Evolutionary conservation across 2,329 filamentous ascomycete species (phyloP).

Genomic region (Aspergillus aculeatus): DNA sequence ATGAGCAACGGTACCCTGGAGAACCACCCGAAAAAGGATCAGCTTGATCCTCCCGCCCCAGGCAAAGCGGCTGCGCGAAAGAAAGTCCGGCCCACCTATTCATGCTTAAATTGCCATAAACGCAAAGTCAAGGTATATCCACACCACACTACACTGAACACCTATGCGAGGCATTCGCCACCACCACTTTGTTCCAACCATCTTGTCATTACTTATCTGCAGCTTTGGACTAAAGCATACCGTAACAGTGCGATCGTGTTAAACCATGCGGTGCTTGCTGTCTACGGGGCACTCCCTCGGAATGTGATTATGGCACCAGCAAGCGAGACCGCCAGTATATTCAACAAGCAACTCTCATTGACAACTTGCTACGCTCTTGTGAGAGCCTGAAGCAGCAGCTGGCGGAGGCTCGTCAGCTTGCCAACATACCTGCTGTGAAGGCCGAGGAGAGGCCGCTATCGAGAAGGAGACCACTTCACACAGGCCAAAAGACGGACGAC

Average conservation of each 20-base stretch:
- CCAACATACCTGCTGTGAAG: conserved; percentile 18
- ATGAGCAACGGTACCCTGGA: not conserved
- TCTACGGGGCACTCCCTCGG: conserved; percentile 29
- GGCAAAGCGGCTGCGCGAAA: conserved; percentile 17
- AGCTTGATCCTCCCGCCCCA: not conserved
- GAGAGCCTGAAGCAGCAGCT: conserved; percentile 23
- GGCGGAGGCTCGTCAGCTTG: conserved; percentile 17
- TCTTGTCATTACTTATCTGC: not conserved
- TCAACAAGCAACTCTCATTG: conserved; percentile 28
- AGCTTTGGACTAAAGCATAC: not conserved
- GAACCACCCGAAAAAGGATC: not conserved
- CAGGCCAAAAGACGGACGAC: not conserved
- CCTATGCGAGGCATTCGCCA: not conserved
- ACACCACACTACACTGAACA: not conserved
- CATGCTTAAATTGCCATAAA: conserved; percentile 32
- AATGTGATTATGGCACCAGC: conserved; percentile 33
- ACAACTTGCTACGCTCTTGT: conserved; percentile 24
- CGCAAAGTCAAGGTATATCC: conserved; percentile 35
- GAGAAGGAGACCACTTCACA: not conserved
- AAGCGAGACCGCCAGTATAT: conserved; percentile 33
- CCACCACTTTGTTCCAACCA: not conserved
- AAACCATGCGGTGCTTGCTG: conserved; percentile 34
- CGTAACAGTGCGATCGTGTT: conserved; percentile 29
- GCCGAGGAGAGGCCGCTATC: conserved; percentile 9
- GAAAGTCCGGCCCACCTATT: conserved; percentile 32